phyloP scores from a whole-genome alignment of 441 rosid genomes.

The Populus hybrid region DNA sequence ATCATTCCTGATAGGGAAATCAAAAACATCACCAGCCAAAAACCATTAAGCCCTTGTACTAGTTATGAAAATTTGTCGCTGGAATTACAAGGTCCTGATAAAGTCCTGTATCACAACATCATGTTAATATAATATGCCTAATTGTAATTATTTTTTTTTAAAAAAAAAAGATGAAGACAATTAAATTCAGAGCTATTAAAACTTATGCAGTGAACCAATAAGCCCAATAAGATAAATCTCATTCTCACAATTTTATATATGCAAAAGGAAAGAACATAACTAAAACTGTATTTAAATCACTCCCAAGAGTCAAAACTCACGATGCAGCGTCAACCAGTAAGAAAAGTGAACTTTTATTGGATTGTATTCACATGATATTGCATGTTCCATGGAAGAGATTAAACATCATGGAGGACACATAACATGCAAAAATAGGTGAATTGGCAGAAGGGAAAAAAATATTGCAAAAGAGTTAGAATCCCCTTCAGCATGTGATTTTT shows the following conservation, averaged over 20 bases:
- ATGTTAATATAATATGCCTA: neutral
- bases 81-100: slow-evolving; percentile 77
- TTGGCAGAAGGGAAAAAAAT: neutral
- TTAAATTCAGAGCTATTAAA: neutral
- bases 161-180: neutral
- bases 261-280: neutral
- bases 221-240: neutral
- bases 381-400: too few species aligned
- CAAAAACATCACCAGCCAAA: slow-evolving; percentile 91
- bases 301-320: neutral
- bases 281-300: neutral
- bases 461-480: neutral
- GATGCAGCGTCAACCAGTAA: neutral
- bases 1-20: slow-evolving; percentile 85
- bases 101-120: slow-evolving; percentile 41
- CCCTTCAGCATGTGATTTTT: neutral
- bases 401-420: too few species aligned
- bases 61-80: slow-evolving; percentile 66
- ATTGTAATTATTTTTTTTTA: neutral
- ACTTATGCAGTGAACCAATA: neutral
- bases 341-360: neutral
- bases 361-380: neutral
- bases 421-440: neutral
- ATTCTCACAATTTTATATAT: neutral
- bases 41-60: slow-evolving; percentile 75